Conservation (phyloP, 805 yeast genomes). For the Tetrapisispora arboricola region DNA sequence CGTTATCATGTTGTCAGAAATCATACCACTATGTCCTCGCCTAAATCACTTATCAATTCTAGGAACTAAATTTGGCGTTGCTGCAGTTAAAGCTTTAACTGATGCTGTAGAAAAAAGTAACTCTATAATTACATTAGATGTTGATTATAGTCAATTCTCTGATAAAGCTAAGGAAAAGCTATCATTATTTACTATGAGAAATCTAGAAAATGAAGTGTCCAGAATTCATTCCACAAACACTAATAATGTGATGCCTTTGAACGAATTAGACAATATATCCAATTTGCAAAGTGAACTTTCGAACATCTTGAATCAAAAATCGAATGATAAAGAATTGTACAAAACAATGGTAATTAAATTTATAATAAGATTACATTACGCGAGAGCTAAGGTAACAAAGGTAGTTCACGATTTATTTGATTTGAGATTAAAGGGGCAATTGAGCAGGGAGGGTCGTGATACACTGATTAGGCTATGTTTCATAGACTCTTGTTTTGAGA, state of each 20-base stretch:
- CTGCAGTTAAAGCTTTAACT: conserved; percentile 55
- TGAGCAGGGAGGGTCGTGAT: conserved; percentile 69
- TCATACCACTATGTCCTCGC: conserved; percentile 59
- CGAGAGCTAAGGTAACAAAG: conserved; percentile 35
- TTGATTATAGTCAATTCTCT: conserved; percentile 51
- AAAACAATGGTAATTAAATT: conserved; percentile 26
- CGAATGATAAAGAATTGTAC: conserved; percentile 18
- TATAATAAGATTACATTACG: conserved; percentile 29
- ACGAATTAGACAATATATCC: conserved; percentile 33
- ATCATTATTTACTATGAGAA: conserved; percentile 71
- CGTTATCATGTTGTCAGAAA: conserved; percentile 57
- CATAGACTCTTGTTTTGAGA: conserved; percentile 61
- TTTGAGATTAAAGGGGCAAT: conserved; percentile 43
- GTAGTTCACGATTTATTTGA: conserved; percentile 49
- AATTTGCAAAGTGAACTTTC: conserved; percentile 45
- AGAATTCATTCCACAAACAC: conserved; percentile 8
- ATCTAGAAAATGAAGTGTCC: conserved; percentile 52
- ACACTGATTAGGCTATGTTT: conserved; percentile 60
- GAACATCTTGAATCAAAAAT: conserved; percentile 33
- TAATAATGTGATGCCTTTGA: neutral
- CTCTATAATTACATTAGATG: conserved; percentile 54
- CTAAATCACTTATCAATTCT: conserved; percentile 56
- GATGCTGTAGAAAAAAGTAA: conserved; percentile 55
- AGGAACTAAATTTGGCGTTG: conserved; percentile 56
- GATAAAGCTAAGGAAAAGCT: conserved; percentile 51